These are phyloP conservation scores for Bacterosira constricta DNA, from an alignment of 108 stramenopile species.

Conservation along the genomic window DNA sequence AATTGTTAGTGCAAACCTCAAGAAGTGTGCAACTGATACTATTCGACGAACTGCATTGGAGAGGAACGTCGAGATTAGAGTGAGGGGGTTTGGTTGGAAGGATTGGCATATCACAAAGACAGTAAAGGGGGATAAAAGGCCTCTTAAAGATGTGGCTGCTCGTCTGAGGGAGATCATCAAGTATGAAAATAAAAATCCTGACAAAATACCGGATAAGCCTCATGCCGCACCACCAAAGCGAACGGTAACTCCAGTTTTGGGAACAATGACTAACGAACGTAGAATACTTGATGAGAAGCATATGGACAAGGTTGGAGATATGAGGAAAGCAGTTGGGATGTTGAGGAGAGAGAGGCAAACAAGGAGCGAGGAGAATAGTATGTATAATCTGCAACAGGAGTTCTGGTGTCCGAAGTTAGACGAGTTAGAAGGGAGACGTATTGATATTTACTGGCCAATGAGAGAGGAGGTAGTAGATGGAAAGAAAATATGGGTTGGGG, in stretches of 20 bases:
- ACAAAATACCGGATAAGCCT: neutral
- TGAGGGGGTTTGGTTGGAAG: conserved; percentile 14
- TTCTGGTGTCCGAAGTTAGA: neutral
- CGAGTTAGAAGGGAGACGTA: neutral
- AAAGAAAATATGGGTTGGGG: neutral
- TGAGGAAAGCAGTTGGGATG: neutral
- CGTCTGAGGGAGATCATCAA: neutral
- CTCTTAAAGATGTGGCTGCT: neutral
- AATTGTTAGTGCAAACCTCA: neutral
- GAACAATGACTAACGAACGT: neutral
- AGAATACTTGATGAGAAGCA: neutral
- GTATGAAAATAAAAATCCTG: neutral
- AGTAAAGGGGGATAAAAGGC: neutral
- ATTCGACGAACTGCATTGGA: conserved; percentile 1
- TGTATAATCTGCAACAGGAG: neutral
- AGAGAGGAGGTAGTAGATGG: too few relatives aligned
- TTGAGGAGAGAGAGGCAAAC: neutral
- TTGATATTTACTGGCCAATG: neutral
- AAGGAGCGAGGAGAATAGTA: neutral
- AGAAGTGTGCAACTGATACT: neutral
- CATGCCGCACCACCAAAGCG: neutral
- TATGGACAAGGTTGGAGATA: neutral
- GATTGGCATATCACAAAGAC: neutral
- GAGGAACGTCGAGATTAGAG: neutral
- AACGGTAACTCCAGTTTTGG: neutral